phyloP scores from a whole-genome alignment of 768 basidiomycete genomes.

The Calocybe indica region DNA sequence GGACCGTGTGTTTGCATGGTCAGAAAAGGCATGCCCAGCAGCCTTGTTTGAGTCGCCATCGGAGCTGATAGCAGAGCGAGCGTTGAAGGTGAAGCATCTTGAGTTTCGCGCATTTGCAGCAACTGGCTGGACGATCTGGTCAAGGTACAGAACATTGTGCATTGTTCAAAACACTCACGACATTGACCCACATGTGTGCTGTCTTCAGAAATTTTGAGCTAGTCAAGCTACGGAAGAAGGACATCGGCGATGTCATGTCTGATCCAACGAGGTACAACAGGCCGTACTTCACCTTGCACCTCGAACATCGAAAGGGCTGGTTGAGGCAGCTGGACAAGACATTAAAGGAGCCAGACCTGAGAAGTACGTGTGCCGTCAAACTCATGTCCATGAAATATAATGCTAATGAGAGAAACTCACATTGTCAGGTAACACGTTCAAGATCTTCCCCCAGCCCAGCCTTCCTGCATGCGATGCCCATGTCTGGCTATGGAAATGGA shows the following conservation, averaged over 20 bases:
- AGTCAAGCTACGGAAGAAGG: slow-evolving; percentile 9
- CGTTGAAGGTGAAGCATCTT: background rate
- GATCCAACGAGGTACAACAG: slow-evolving; percentile 13
- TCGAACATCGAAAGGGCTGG: slow-evolving; percentile 23
- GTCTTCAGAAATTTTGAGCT: slow-evolving; percentile 24
- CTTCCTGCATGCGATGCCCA: slow-evolving; percentile 22
- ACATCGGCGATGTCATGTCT: slow-evolving; percentile 13
- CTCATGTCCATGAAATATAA: slow-evolving; percentile 4
- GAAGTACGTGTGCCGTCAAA: too few species aligned
- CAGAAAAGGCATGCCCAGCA: slow-evolving; percentile 13
- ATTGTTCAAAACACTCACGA: too few species aligned
- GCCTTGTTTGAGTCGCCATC: slow-evolving; percentile 1
- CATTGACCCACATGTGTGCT: background rate
- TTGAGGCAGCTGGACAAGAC: too few species aligned
- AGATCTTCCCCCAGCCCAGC: slow-evolving; percentile 27
- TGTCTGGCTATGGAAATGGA: slow-evolving; percentile 19
- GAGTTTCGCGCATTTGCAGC: slow-evolving; percentile 4
- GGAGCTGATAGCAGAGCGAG: background rate
- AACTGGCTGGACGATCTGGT: too few species aligned
- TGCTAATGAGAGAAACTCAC: slow-evolving; percentile 7
- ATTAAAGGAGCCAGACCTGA: too few species aligned
- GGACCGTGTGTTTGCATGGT: too few species aligned
- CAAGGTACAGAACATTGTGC: too few species aligned
- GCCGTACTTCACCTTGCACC: slow-evolving; percentile 11
- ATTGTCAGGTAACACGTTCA: slow-evolving; percentile 19